A percentile compares a stretch with the other conserved stretches of the same genome.
phyloP scores from a whole-genome alignment of 345 rosid genomes.

The Anastatica hierochuntica region DNA sequence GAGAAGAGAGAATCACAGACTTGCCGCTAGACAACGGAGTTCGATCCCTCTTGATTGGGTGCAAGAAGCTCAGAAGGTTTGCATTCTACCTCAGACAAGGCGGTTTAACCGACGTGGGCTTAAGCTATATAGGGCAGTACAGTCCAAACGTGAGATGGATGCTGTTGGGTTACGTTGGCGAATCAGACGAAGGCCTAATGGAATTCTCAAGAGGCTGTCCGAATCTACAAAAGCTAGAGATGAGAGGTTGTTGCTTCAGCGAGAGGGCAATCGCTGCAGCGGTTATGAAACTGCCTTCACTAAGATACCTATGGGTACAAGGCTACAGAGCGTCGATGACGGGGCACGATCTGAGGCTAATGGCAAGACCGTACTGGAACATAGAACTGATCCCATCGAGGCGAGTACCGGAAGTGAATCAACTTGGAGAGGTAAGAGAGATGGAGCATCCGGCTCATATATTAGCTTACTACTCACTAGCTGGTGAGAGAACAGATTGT shows the following conservation, averaged over 20 bases:
- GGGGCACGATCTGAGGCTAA: slow-evolving; percentile 49
- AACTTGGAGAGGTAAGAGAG: slow-evolving; percentile 21
- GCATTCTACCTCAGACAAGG: slow-evolving; percentile 76
- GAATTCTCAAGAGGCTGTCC: slow-evolving; percentile 85
- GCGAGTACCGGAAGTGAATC: slow-evolving; percentile 19
- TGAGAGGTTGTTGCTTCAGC: slow-evolving; percentile 85
- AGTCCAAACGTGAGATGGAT: slow-evolving; percentile 83
- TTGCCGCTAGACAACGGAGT: slow-evolving; percentile 88
- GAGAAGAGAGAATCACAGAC: slow-evolving; percentile 60
- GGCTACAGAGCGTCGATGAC: slow-evolving; percentile 52
- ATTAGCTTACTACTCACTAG: slow-evolving; percentile 91
- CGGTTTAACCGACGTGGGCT: slow-evolving; percentile 71
- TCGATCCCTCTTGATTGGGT: slow-evolving; percentile 64
- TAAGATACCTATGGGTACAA: slow-evolving; percentile 95
- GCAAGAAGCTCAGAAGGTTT: slow-evolving; percentile 72
- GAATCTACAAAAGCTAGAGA: slow-evolving; percentile 74
- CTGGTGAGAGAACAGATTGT: slow-evolving; percentile 79
- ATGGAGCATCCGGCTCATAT: slow-evolving; percentile 74
- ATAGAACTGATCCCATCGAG: slow-evolving; percentile 75
- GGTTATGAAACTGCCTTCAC: slow-evolving; percentile 47
- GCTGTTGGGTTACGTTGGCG: slow-evolving; percentile 81
- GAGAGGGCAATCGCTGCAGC: slow-evolving; percentile 65
- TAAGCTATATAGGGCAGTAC: slow-evolving; percentile 61
- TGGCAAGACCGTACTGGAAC: slow-evolving; percentile 94
- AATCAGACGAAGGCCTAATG: slow-evolving; percentile 60